Evolutionary conservation across 2,329 filamentous ascomycete species (phyloP).

Genomic region (Microcyclospora tardicrescens): DNA sequence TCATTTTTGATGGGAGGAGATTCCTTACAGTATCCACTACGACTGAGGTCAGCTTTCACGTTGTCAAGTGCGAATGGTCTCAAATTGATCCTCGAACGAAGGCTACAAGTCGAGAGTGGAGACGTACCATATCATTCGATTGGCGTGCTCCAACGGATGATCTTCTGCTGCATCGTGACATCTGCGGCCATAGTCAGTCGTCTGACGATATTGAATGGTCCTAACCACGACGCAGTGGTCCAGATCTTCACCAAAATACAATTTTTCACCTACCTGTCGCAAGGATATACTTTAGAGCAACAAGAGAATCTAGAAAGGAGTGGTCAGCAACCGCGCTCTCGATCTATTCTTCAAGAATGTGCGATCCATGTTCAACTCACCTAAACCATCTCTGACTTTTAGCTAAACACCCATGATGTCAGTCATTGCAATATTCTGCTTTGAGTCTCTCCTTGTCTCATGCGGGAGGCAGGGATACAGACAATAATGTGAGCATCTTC

Average conservation of each 20-base stretch:
- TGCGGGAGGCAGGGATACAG: conserved; percentile 11
- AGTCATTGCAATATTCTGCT: too few species aligned
- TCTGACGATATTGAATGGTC: too few species aligned
- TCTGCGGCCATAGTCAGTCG: conserved; percentile 22
- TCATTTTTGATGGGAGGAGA: neutral
- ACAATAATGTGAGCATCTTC: conserved; percentile 41
- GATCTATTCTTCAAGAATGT: neutral
- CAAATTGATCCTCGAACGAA: neutral
- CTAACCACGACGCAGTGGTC: too few species aligned
- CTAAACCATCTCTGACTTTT: too few species aligned
- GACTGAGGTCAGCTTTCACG: neutral
- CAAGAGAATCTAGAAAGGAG: conserved; percentile 37
- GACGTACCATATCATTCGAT: conserved; percentile 60
- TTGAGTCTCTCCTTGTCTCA: too few species aligned
- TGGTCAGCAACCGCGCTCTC: neutral
- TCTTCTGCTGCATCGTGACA: conserved; percentile 63
- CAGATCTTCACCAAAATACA: too few species aligned
- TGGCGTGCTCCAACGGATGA: conserved; percentile 69
- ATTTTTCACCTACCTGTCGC: conserved; percentile 35
- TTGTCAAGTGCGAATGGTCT: neutral
- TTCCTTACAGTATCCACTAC: neutral
- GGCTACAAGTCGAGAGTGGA: neutral
- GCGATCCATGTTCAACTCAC: neutral
- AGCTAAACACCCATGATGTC: too few species aligned
- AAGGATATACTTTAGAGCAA: conserved; percentile 44